Percentiles rank a stretch among this genome's conserved stretches.
These are phyloP conservation scores for Claviceps monticola DNA, from an alignment of 2,329 filamentous ascomycete species.

Conservation along the genomic window DNA sequence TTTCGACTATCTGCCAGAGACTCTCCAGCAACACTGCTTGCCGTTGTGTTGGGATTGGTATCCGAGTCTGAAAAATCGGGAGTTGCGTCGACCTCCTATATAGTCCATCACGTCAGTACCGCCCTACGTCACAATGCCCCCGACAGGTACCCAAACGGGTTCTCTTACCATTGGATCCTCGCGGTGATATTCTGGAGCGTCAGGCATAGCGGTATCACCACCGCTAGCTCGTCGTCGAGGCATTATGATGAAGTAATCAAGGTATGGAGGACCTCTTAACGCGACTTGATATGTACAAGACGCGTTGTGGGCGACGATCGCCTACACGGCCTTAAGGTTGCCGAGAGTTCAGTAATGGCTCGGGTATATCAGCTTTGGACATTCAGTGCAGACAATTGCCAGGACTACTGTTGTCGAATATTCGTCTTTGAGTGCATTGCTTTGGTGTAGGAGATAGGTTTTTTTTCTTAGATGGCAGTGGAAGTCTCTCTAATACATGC, in stretches of 20 bases:
- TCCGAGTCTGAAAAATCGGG: conserved; percentile 54
- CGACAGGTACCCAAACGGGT: neutral
- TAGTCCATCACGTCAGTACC: neutral
- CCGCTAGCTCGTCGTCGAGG: conserved; percentile 39
- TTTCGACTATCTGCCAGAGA: conserved; percentile 61
- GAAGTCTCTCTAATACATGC: conserved; percentile 20
- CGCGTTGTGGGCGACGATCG: conserved; percentile 24
- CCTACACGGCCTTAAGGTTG: neutral
- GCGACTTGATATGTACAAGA: conserved; percentile 32
- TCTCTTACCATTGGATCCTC: conserved; percentile 36
- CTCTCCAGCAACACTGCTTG: conserved; percentile 79
- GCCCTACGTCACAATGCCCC: neutral
- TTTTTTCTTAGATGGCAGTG: conserved; percentile 15
- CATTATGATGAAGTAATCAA: conserved; percentile 31
- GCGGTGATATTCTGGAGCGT: conserved; percentile 35
- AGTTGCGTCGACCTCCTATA: conserved; percentile 48
- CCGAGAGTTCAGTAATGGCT: neutral
- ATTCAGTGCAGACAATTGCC: neutral
- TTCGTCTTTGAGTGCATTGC: conserved; percentile 7
- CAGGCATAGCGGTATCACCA: conserved; percentile 47
- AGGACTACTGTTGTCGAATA: conserved; percentile 1
- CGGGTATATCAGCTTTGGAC: neutral
- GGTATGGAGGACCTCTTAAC: conserved; percentile 30
- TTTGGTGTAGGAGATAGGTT: conserved; percentile 16
- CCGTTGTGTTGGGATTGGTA: conserved; percentile 54